phyloP scores from a whole-genome alignment of 2,329 filamentous ascomycete species.

The Reticulascus tulasneorum region DNA sequence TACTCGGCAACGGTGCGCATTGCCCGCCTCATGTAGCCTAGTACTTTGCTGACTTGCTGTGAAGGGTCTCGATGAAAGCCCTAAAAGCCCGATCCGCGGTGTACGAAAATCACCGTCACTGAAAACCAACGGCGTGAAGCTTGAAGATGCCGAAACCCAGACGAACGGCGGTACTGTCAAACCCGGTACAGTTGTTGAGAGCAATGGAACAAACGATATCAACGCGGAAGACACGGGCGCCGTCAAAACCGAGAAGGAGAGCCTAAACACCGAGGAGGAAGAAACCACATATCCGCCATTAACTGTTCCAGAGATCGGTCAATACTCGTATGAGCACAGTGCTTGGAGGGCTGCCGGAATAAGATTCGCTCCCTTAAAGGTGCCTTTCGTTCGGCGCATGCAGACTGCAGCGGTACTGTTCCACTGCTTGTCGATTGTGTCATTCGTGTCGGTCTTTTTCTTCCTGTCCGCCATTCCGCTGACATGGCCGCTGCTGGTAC shows the following conservation, averaged over 20 bases:
- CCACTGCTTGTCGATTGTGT: conserved; percentile 68
- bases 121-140: conserved; percentile 2
- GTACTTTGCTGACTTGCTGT: background rate
- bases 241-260: background rate
- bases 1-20: conserved; percentile 6
- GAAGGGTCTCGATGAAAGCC: conserved; percentile 7
- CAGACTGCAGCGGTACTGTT: conserved; percentile 76
- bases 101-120: conserved; percentile 3
- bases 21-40: background rate
- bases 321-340: conserved; percentile 18
- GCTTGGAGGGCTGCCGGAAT: conserved; percentile 51
- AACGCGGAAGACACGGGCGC: conserved; percentile 9
- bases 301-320: conserved; percentile 2
- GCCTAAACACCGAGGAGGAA: background rate
- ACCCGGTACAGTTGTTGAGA: conserved; percentile 8
- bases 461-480: conserved; percentile 86
- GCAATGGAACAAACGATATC: conserved; percentile 11
- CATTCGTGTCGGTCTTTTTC: conserved; percentile 77
- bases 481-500: conserved; percentile 73
- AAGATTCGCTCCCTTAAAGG: conserved; percentile 76
- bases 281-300: conserved; percentile 11
- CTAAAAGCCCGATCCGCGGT: conserved; percentile 3
- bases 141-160: conserved; percentile 2
- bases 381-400: conserved; percentile 66
- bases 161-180: conserved; percentile 4